Percentiles rank a stretch among this genome's conserved stretches.
phyloP scores from a whole-genome alignment of 1,284 basidiomycete genomes.

The Vanrija sp. region DNA sequence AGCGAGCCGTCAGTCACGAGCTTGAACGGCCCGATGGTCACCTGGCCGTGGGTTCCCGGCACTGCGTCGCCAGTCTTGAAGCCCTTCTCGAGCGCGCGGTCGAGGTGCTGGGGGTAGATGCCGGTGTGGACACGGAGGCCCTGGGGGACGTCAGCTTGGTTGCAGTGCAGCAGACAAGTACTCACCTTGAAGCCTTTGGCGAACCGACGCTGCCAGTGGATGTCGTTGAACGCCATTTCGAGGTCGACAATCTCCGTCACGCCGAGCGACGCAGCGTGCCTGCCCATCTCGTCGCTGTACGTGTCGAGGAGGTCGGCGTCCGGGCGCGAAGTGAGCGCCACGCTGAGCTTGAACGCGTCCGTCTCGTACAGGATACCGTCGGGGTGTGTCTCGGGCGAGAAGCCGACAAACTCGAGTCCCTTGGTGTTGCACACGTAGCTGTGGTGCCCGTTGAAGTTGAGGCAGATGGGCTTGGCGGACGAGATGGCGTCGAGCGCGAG shows the following conservation, averaged over 20 bases:
- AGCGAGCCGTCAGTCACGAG: constrained; percentile 27
- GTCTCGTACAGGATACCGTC: constrained; percentile 27
- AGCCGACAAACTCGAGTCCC: constrained; percentile 18
- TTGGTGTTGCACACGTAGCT: constrained; percentile 28
- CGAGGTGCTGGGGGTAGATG: constrained; percentile 34
- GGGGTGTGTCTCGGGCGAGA: constrained; percentile 16
- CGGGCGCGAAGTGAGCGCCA: constrained; percentile 19
- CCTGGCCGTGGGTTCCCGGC: constrained; percentile 24
- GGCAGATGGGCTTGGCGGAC: constrained; percentile 22
- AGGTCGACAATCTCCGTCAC: constrained; percentile 40
- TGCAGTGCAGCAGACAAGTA: no score
- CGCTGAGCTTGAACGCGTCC: constrained; percentile 27
- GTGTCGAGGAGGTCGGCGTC: constrained; percentile 22
- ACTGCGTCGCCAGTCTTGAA: constrained; percentile 30
- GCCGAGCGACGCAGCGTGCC: constrained; percentile 33
- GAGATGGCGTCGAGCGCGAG: constrained; percentile 20
- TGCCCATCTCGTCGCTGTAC: constrained; percentile 23
- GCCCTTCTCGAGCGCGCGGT: constrained; percentile 25
- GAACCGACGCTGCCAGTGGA: constrained; percentile 24
- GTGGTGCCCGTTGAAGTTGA: constrained; percentile 34
- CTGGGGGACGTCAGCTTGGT: not conserved
- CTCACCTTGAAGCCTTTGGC: constrained; percentile 19
- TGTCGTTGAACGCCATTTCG: constrained; percentile 35
- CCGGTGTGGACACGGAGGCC: constrained; percentile 34
- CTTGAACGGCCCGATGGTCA: constrained; percentile 38